Evolutionary conservation across 257 asterid genomes (phyloP).

Genomic region (Eustoma russellianum): DNA sequence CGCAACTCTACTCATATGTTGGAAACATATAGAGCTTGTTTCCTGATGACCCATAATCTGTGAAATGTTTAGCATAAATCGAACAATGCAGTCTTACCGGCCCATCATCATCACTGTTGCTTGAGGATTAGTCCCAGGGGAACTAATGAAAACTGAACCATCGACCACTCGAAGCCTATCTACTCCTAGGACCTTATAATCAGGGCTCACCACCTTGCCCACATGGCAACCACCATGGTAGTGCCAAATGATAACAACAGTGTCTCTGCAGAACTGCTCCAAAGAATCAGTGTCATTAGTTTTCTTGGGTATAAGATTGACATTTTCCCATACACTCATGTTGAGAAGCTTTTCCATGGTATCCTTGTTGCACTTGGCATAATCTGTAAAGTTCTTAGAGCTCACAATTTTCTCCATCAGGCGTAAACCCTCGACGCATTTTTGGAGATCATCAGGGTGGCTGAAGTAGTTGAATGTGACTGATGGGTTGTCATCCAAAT

Average conservation of each 20-base stretch:
- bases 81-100: constrained; percentile 36
- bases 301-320: constrained; percentile 79
- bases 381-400: constrained; percentile 49
- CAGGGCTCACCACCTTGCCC: constrained; percentile 52
- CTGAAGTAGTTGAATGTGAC: constrained; percentile 92
- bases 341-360: constrained; percentile 53
- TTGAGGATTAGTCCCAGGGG: constrained; percentile 99
- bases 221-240: constrained; percentile 97
- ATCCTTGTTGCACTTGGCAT: constrained; percentile 32
- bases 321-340: constrained; percentile 74
- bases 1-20: no score
- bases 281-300: constrained; percentile 66
- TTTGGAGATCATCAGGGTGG: constrained; percentile 59
- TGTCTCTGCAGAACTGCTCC: constrained; percentile 87
- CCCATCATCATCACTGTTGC: constrained; percentile 96
- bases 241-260: constrained; percentile 96
- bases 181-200: constrained; percentile 62
- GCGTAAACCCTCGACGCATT: constrained; percentile 72
- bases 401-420: constrained; percentile 52
- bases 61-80: no score
- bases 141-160: constrained; percentile 60
- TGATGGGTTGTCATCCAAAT: constrained; percentile 65
- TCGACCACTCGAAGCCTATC: constrained; percentile 71
- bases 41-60: no score
- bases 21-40: no score